phyloP scores from a whole-genome alignment of 352 stramenopile genomes.

The Globisporangium camurandrum region DNA sequence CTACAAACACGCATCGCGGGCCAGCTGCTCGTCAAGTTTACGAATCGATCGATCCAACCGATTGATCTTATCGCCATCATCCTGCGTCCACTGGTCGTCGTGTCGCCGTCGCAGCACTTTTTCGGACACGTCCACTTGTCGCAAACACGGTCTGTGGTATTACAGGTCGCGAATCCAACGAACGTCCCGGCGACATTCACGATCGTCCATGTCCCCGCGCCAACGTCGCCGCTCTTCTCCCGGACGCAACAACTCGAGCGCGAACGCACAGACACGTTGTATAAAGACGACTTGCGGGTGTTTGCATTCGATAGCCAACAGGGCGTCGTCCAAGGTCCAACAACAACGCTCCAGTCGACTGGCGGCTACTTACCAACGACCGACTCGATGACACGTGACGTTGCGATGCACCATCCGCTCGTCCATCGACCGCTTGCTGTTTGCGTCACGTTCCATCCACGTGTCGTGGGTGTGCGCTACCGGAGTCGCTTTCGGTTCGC shows the following conservation, averaged over 20 bases:
- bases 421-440: conserved; percentile 41
- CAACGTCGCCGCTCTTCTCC: conserved; percentile 40
- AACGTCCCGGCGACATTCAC: conserved; percentile 42
- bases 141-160: conserved; percentile 25
- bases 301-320: conserved; percentile 42
- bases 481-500: conserved; percentile 59
- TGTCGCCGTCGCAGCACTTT: conserved; percentile 53
- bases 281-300: conserved; percentile 46
- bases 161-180: conserved; percentile 61
- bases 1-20: conserved; percentile 28
- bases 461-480: conserved; percentile 28
- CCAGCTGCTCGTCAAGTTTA: conserved; percentile 58
- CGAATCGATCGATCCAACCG: conserved; percentile 53
- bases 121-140: conserved; percentile 64
- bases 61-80: conserved; percentile 41
- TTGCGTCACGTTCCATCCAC: conserved; percentile 40
- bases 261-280: conserved; percentile 37
- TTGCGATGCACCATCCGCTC: conserved; percentile 19
- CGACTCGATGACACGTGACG: conserved; percentile 32
- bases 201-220: conserved; percentile 46
- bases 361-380: conserved; percentile 31
- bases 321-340: conserved; percentile 45
- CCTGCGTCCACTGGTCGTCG: conserved; percentile 41
- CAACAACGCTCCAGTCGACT: conserved; percentile 40
- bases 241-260: conserved; percentile 54